Evolutionary conservation across 1,284 basidiomycete species (phyloP).

Genomic region (Wallemia ichthyophaga): DNA sequence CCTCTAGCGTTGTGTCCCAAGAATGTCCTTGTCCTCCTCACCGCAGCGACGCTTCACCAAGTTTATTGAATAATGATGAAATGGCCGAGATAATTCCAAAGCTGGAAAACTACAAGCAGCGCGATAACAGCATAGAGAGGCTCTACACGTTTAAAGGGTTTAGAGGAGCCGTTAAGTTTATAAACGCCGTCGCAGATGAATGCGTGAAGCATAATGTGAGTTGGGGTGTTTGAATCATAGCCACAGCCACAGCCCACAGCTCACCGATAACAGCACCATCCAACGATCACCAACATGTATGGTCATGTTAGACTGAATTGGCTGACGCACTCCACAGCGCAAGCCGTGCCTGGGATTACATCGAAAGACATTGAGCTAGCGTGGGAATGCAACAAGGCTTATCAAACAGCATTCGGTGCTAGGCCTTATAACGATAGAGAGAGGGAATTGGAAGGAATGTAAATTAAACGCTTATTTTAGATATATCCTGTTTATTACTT

Average conservation of each 20-base stretch:
- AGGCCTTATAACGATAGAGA: not conserved
- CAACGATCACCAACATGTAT: not conserved
- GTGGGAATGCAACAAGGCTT: not conserved
- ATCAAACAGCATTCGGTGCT: not conserved
- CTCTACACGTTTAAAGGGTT: slow-evolving; percentile 1
- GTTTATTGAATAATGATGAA: not conserved
- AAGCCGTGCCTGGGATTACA: not conserved
- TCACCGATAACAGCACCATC: not conserved
- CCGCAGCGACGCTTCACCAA: not conserved
- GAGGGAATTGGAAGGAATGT: not conserved
- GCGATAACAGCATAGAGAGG: not conserved
- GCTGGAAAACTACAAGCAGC: not conserved
- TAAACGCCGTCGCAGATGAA: not conserved
- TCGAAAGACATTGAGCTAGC: not conserved
- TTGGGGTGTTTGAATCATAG: not conserved
- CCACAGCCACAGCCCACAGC: not conserved
- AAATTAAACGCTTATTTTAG: not conserved
- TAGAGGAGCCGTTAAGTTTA: not conserved
- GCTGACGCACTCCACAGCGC: not conserved
- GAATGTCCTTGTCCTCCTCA: not conserved
- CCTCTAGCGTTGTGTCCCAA: not conserved
- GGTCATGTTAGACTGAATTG: not conserved
- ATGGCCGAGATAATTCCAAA: not conserved
- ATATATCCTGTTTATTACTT: too few relatives aligned
- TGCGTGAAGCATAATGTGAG: not conserved